phyloP scores from a whole-genome alignment of 257 asterid species.

The Solanum paucissectum region DNA sequence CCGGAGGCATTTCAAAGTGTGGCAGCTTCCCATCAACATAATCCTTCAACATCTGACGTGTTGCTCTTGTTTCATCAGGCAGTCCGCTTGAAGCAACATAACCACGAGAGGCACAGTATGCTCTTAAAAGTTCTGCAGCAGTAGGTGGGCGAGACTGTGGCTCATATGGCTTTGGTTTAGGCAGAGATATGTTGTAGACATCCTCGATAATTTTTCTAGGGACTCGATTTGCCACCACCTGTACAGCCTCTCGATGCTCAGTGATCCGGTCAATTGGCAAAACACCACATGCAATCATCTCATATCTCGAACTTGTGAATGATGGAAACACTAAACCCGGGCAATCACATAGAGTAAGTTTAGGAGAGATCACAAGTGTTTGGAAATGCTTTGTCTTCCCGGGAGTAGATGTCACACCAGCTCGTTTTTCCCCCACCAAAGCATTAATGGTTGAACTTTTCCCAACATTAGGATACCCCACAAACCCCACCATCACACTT shows the following conservation, averaged over 20 bases:
- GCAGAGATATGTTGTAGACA: slow-evolving; percentile 65
- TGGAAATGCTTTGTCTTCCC: slow-evolving; percentile 99
- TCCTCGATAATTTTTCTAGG: slow-evolving; percentile 56
- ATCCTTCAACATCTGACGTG: slow-evolving; percentile 83
- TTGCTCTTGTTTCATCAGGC: slow-evolving; percentile 89
- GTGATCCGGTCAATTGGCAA: slow-evolving; percentile 85
- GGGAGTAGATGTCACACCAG: slow-evolving; percentile 98
- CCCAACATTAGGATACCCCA: slow-evolving; percentile 98
- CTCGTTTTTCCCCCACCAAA: slow-evolving; percentile 79
- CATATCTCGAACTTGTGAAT: slow-evolving; percentile 90
- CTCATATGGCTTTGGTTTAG: slow-evolving; percentile 82
- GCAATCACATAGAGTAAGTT: slow-evolving; percentile 91
- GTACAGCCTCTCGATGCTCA: slow-evolving; percentile 87
- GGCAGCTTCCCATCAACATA: slow-evolving; percentile 93
- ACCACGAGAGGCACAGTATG: slow-evolving; percentile 91
- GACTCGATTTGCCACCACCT: slow-evolving; percentile 81
- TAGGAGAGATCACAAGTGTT: slow-evolving; percentile 80
- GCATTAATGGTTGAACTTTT: slow-evolving; percentile 98
- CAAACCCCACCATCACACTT: slow-evolving; percentile 78
- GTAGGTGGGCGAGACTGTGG: slow-evolving; percentile 60
- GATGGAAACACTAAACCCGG: slow-evolving; percentile 98
- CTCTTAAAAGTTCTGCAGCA: slow-evolving; percentile 61
- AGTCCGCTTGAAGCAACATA: slow-evolving; percentile 83
- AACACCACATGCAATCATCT: slow-evolving; percentile 97
- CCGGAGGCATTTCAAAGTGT: slow-evolving; percentile 75